These are phyloP conservation scores for Jackrogersella minutella DNA, from an alignment of 495 filamentous ascomycete genomes.

Conservation along the genomic window DNA sequence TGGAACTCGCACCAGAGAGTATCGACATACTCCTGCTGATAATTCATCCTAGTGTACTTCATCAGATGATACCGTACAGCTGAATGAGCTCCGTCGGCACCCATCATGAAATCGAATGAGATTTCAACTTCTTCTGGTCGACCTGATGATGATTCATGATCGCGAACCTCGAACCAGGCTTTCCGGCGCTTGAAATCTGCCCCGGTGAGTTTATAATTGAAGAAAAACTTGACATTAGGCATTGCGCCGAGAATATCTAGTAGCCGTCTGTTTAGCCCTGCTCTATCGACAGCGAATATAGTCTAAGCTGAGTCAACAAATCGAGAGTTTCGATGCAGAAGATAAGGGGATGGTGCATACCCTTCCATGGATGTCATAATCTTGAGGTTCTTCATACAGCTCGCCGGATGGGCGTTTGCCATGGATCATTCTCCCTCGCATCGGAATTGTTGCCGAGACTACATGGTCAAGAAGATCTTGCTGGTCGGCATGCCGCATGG, in stretches of 20 bases:
- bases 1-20: constrained; percentile 97
- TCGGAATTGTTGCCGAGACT: constrained; percentile 80
- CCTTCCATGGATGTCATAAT: constrained; percentile 88
- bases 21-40: constrained; percentile 95
- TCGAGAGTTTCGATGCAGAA: constrained; percentile 1
- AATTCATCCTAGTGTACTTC: constrained; percentile 88
- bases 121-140: constrained; percentile 68
- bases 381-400: constrained; percentile 79
- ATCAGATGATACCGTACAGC: constrained; percentile 89
- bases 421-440: constrained; percentile 98
- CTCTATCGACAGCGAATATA: constrained; percentile 71
- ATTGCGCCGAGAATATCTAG: constrained; percentile 83
- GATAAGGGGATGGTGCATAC: constrained; percentile 52
- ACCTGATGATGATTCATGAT: constrained; percentile 26
- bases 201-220: constrained; percentile 89
- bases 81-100: constrained; percentile 96
- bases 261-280: constrained; percentile 81
- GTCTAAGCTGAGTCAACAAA: constrained; percentile 43
- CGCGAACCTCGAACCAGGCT: constrained; percentile 84
- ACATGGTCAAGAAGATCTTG: constrained; percentile 75
- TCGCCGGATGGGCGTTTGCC: constrained; percentile 68
- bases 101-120: constrained; percentile 89
- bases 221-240: constrained; percentile 88
- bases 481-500: constrained; percentile 72
- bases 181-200: constrained; percentile 79